These are phyloP conservation scores for Aspergillus costaricaensis DNA, from an alignment of 2,329 filamentous ascomycete species.

Conservation along the genomic window DNA sequence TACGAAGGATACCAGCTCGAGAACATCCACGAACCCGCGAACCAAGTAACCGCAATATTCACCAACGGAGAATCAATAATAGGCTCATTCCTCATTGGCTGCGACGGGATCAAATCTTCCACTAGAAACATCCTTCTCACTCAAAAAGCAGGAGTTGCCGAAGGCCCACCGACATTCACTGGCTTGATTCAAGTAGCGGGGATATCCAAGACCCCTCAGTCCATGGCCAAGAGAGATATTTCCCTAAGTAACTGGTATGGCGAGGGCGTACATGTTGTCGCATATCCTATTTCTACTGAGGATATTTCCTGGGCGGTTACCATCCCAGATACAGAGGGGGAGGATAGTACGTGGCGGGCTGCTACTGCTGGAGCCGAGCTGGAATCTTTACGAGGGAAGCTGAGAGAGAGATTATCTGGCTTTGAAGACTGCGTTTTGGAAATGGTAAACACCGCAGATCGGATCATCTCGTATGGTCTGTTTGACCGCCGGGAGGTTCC, in stretches of 20 bases:
- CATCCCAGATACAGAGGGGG: not conserved
- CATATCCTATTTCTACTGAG: not conserved
- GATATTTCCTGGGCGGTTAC: constrained; percentile 7
- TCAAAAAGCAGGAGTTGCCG: not conserved
- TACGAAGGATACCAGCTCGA: constrained; percentile 5
- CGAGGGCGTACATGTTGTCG: constrained; percentile 3
- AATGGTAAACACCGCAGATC: not conserved
- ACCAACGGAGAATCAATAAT: not conserved
- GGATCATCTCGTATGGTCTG: constrained; percentile 4
- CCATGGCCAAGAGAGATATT: no score
- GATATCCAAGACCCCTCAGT: not conserved
- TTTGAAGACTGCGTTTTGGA: not conserved
- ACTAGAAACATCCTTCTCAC: not conserved
- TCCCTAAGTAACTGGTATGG: constrained; percentile 8
- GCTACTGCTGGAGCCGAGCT: not conserved
- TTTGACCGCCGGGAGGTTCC: not conserved
- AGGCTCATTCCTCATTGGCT: constrained; percentile 8
- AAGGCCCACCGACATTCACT: not conserved
- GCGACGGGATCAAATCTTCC: constrained; percentile 8
- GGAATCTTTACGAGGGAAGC: not conserved
- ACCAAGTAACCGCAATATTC: not conserved
- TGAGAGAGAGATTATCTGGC: not conserved
- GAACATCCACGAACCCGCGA: not conserved
- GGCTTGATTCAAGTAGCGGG: constrained; percentile 5
- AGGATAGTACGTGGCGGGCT: constrained; percentile 1